These are phyloP conservation scores for Rhizopogon vesiculosus DNA, from an alignment of 768 basidiomycete genomes.

Conservation along the genomic window DNA sequence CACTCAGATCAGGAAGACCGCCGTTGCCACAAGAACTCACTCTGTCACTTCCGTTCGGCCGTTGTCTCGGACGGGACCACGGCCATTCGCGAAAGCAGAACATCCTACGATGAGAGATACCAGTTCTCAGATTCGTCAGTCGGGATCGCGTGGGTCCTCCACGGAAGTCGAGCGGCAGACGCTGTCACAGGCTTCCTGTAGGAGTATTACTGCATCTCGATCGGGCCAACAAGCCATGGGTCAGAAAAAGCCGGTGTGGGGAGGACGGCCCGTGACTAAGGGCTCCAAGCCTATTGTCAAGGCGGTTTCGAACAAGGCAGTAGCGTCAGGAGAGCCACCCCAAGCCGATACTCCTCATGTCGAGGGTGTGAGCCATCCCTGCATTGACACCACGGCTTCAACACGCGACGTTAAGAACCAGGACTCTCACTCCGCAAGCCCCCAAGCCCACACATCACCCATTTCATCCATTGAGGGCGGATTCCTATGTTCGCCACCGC, in stretches of 20 bases:
- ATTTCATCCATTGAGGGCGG: slow-evolving; percentile 55
- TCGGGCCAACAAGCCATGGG: neutral
- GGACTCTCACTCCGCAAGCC: slow-evolving; percentile 39
- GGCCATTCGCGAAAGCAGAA: slow-evolving; percentile 9
- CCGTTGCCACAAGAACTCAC: too few relatives aligned
- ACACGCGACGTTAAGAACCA: neutral
- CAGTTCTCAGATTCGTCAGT: neutral
- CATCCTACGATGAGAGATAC: neutral
- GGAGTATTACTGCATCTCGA: neutral
- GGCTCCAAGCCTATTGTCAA: neutral
- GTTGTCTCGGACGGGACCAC: too few relatives aligned
- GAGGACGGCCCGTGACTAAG: neutral
- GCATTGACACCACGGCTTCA: neutral
- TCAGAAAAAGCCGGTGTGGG: slow-evolving; percentile 1
- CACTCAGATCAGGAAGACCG: neutral
- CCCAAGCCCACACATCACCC: slow-evolving; percentile 44
- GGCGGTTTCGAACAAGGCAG: neutral
- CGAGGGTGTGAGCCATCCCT: neutral
- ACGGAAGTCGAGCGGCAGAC: neutral
- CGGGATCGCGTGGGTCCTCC: too few relatives aligned
- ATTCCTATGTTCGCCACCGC: slow-evolving; percentile 59
- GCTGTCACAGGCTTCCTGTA: neutral
- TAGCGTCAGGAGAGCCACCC: neutral
- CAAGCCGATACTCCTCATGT: neutral
- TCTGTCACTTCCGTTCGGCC: too few relatives aligned